Conservation (phyloP, 164 flowering plant species). For the Umbellularia californica region DNA sequence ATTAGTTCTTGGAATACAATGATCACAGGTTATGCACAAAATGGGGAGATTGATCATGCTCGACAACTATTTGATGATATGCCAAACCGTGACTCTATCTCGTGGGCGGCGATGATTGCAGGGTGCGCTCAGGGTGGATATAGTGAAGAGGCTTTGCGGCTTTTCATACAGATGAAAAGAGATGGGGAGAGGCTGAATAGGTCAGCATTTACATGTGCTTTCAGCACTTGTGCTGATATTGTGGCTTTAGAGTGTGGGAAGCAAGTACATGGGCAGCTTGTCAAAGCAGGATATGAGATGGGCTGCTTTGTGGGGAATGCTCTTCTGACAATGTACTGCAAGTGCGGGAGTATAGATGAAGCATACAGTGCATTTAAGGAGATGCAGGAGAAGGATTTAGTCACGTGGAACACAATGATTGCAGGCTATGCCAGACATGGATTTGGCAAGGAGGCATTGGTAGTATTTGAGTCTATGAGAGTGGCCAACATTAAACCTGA, state of each 20-base stretch:
- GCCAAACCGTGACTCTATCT: slow-evolving; percentile 75
- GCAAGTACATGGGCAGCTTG: slow-evolving; percentile 67
- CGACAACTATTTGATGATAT: slow-evolving; percentile 60
- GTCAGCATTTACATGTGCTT: slow-evolving; percentile 58
- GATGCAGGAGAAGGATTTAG: slow-evolving; percentile 66
- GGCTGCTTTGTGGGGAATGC: slow-evolving; percentile 87
- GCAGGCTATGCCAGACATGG: slow-evolving; percentile 86
- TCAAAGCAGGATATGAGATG: slow-evolving; percentile 67
- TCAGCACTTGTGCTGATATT: slow-evolving; percentile 76
- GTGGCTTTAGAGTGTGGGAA: slow-evolving; percentile 77
- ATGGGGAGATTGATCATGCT: slow-evolving; percentile 55
- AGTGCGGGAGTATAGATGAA: slow-evolving; percentile 86
- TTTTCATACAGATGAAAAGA: slow-evolving; percentile 66
- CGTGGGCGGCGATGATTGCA: slow-evolving; percentile 91
- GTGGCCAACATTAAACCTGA: slow-evolving; percentile 49
- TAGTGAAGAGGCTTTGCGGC: slow-evolving; percentile 60
- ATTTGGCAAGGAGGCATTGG: slow-evolving; percentile 66
- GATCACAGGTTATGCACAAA: slow-evolving; percentile 85
- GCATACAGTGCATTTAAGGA: slow-evolving; percentile 51
- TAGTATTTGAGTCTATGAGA: slow-evolving; percentile 65
- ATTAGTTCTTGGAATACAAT: slow-evolving; percentile 89
- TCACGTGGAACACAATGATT: slow-evolving; percentile 94
- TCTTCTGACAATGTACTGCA: slow-evolving; percentile 80
- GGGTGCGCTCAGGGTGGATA: slow-evolving; percentile 70
- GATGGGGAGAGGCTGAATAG: slow-evolving; percentile 58